Evolutionary conservation across 441 rosid species (phyloP).

Genomic region (Brassica hybrid): DNA sequence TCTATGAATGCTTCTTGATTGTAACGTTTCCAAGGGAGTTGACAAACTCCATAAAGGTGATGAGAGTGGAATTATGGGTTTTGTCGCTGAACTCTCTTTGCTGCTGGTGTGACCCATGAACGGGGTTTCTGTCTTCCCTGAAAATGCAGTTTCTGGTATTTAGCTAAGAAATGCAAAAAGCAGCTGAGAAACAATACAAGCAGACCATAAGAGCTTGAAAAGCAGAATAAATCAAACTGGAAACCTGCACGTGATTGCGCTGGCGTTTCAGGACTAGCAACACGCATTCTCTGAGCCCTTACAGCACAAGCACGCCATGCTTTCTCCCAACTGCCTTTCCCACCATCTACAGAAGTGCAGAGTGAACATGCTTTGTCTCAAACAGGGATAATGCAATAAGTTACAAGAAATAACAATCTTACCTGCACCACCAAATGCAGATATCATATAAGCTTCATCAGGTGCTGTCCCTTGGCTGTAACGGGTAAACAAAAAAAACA

Average conservation of each 20-base stretch:
- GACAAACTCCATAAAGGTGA: constrained; percentile 91
- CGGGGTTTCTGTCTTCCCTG: constrained; percentile 59
- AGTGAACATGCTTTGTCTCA: constrained; percentile 31
- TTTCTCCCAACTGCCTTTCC: constrained; percentile 86
- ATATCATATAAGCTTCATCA: constrained; percentile 95
- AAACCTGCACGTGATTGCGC: constrained; percentile 75
- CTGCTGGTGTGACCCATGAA: constrained; percentile 59
- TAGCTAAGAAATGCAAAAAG: constrained; percentile 60
- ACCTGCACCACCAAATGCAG: constrained; percentile 98
- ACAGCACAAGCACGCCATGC: constrained; percentile 75
- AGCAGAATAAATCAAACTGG: constrained; percentile 20
- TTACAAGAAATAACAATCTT: constrained; percentile 37
- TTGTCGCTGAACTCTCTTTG: constrained; percentile 60
- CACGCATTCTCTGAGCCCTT: constrained; percentile 66
- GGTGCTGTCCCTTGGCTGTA: constrained; percentile 95
- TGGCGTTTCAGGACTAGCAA: constrained; percentile 69
- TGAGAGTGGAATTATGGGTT: constrained; percentile 74
- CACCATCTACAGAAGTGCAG: constrained; percentile 68
- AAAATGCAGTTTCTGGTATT: constrained; percentile 50
- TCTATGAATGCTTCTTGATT: constrained; percentile 66
- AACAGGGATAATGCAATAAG: constrained; percentile 11
- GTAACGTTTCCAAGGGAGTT: constrained; percentile 65
- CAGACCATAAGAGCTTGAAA: constrained; percentile 12
- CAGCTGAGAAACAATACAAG: constrained; percentile 40
- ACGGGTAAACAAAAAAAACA: constrained; percentile 19